Conservation (phyloP, 2,329 filamentous ascomycete species). For the Cadophora malorum region DNA sequence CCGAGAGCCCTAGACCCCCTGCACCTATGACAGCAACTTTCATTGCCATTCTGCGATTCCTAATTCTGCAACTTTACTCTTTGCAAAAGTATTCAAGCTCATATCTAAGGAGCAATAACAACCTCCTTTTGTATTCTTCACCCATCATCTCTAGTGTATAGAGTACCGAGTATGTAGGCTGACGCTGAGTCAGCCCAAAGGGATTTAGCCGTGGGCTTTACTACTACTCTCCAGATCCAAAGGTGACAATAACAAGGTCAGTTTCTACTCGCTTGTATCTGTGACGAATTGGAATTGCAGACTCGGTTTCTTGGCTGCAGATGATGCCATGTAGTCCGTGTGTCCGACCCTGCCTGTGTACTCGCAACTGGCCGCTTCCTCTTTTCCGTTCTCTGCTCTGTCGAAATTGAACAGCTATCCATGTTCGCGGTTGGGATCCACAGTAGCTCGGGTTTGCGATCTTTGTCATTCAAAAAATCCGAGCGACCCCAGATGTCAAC, state of each 20-base stretch:
- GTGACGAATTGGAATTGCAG: neutral
- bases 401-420: too few species aligned
- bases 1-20: conserved; percentile 7
- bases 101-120: neutral
- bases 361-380: neutral
- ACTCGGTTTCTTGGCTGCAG: neutral
- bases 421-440: too few species aligned
- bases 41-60: neutral
- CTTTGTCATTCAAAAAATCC: neutral
- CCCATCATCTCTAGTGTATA: neutral
- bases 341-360: neutral
- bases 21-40: conserved; percentile 19
- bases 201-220: neutral
- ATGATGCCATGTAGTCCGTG: neutral
- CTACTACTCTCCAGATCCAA: too few species aligned
- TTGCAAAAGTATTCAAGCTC: neutral
- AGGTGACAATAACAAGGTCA: neutral
- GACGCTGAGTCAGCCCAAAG: neutral
- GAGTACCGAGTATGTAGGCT: neutral
- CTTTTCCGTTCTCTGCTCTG: neutral
- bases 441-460: neutral
- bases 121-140: neutral
- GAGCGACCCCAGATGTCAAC: too few species aligned
- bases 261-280: neutral
- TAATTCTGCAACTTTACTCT: neutral